Conservation (phyloP, 2,329 filamentous ascomycete genomes). For the Diaporthe vaccinii region DNA sequence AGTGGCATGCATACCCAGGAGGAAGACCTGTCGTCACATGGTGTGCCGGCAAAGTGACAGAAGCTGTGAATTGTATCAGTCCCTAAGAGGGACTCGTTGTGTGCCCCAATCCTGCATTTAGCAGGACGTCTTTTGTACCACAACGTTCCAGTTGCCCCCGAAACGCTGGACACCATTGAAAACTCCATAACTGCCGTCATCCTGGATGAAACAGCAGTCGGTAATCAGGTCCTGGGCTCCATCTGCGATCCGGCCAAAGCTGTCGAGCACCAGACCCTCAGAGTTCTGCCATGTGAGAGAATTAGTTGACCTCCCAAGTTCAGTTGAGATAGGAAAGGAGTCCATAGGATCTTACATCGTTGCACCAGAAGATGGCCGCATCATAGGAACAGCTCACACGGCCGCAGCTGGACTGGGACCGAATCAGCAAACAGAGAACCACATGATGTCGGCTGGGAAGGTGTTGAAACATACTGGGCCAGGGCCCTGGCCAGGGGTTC, state of each 20-base stretch:
- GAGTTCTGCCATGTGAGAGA: neutral
- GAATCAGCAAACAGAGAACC: neutral
- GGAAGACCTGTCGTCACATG: neutral
- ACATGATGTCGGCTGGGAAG: accelerated
- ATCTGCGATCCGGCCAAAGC: slow-evolving; percentile 15
- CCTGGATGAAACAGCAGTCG: slow-evolving; percentile 7
- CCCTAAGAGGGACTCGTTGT: neutral
- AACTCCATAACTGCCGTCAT: neutral
- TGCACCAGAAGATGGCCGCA: slow-evolving; percentile 31
- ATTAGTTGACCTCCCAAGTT: neutral
- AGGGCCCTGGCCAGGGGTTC: neutral
- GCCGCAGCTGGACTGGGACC: neutral
- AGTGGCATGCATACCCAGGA: neutral
- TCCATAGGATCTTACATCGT: neutral
- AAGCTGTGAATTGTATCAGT: neutral
- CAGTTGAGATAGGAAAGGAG: neutral
- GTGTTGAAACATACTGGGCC: neutral
- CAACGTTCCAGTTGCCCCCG: neutral
- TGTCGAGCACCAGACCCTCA: neutral
- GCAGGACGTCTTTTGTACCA: neutral
- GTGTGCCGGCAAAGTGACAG: neutral
- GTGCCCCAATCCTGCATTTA: neutral
- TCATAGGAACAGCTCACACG: slow-evolving; percentile 20
- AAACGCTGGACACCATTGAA: neutral
- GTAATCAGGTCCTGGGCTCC: slow-evolving; percentile 15